These are phyloP conservation scores for Sanghuangporus baumii DNA, from an alignment of 1,284 basidiomycete genomes.

Conservation along the genomic window DNA sequence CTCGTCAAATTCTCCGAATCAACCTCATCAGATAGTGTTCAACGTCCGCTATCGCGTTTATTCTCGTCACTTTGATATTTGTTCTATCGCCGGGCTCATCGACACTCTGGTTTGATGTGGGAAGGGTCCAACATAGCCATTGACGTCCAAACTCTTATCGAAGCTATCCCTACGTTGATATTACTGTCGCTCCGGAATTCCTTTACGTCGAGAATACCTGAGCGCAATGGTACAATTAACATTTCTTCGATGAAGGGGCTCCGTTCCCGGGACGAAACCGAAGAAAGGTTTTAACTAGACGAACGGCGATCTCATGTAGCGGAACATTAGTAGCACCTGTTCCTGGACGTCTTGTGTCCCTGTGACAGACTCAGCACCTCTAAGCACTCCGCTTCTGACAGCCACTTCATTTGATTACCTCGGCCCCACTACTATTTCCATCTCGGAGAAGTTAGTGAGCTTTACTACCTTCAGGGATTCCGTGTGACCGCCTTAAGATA, in stretches of 20 bases:
- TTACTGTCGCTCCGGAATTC: not conserved
- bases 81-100: not conserved
- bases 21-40: not conserved
- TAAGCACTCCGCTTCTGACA: not conserved
- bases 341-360: conserved; percentile 1
- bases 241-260: not conserved
- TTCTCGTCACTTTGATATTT: not conserved
- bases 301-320: conserved; percentile 1
- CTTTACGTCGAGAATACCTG: not conserved
- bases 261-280: not conserved
- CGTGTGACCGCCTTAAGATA: not conserved
- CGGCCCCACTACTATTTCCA: not conserved
- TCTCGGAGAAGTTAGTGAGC: not conserved
- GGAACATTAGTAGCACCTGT: not conserved
- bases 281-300: not conserved
- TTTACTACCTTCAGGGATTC: not conserved
- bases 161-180: not conserved
- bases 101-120: not conserved
- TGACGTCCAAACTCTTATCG: not conserved
- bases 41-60: not conserved
- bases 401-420: not conserved
- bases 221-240: not conserved
- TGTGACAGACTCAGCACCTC: conserved; percentile 3
- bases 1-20: not conserved
- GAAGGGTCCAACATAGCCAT: not conserved